Conservation (phyloP, 768 basidiomycete species). For the Lactarius quietus region DNA sequence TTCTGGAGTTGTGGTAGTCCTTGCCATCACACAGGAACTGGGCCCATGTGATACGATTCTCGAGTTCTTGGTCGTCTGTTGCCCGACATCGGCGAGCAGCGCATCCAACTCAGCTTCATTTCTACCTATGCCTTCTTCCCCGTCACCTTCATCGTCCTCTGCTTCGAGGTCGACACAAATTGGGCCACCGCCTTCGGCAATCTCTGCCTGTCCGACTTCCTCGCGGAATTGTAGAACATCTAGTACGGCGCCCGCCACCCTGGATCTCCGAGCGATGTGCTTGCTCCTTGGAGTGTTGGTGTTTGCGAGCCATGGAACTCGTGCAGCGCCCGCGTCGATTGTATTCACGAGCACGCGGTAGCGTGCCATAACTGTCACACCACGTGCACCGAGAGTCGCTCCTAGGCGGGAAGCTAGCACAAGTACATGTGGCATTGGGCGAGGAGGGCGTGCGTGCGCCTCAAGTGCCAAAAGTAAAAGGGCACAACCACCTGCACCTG, state of each 20-base stretch:
- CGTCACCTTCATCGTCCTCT: constrained; percentile 32
- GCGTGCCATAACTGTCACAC: constrained; percentile 56
- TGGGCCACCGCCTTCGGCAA: constrained; percentile 33
- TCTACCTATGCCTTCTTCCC: constrained; percentile 10
- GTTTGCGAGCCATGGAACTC: constrained; percentile 65
- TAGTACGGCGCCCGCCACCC: constrained; percentile 64
- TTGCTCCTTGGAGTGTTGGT: constrained; percentile 43
- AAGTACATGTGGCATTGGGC: constrained; percentile 11
- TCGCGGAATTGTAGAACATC: constrained; percentile 69
- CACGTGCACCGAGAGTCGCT: constrained; percentile 55
- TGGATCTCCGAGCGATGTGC: constrained; percentile 50
- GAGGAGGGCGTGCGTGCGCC: constrained; percentile 47
- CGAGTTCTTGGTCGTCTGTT: neutral
- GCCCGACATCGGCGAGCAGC: neutral
- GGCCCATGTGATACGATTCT: neutral
- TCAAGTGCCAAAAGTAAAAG: constrained; percentile 68
- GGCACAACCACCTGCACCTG: constrained; percentile 49
- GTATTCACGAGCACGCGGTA: constrained; percentile 65
- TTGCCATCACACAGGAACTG: neutral
- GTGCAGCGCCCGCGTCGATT: constrained; percentile 53
- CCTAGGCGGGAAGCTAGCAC: constrained; percentile 37
- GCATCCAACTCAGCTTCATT: constrained; percentile 14
- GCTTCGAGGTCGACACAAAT: constrained; percentile 39
- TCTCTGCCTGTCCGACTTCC: constrained; percentile 49
- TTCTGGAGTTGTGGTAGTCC: constrained; percentile 20